Evolutionary conservation across 129 eudicot genomes (phyloP).

Genomic region (Dittrichia graveolens): DNA sequence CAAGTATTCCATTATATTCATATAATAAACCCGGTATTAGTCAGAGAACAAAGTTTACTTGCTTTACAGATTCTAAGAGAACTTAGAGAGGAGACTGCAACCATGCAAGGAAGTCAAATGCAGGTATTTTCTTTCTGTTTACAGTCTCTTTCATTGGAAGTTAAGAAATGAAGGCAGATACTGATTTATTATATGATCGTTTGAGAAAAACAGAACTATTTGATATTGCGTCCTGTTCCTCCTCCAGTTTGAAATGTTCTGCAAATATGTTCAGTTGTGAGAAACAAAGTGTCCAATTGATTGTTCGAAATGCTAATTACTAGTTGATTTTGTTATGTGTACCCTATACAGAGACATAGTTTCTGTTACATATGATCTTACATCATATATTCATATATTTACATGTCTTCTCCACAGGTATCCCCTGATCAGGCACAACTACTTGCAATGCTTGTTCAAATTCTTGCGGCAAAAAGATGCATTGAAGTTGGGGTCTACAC

Average conservation of each 20-base stretch:
- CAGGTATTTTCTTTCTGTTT: conserved; percentile 49
- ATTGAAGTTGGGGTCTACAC: conserved; percentile 95
- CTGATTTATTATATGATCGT: too few species aligned
- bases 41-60: background rate
- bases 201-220: too few species aligned
- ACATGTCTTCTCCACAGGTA: conserved; percentile 47
- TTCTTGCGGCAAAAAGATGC: conserved; percentile 82
- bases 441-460: conserved; percentile 93
- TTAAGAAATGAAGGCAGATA: too few species aligned
- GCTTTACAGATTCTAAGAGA: conserved; percentile 54
- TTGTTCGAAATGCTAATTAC: too few species aligned
- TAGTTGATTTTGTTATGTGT: too few species aligned
- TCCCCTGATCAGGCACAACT: conserved; percentile 99
- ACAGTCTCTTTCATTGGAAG: too few species aligned
- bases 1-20: background rate
- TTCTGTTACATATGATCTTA: background rate
- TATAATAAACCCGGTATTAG: background rate
- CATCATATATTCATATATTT: background rate
- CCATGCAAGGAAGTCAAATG: conserved; percentile 86
- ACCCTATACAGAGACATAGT: too few species aligned
- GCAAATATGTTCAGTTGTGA: too few species aligned
- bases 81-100: conserved; percentile 87
- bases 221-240: too few species aligned
- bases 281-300: too few species aligned
- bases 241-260: too few species aligned